Evolutionary conservation across 352 stramenopile genomes (phyloP), one percentile per base, ranked within the genome.

Genomic region (Phytophthora podocarpi): DNA sequence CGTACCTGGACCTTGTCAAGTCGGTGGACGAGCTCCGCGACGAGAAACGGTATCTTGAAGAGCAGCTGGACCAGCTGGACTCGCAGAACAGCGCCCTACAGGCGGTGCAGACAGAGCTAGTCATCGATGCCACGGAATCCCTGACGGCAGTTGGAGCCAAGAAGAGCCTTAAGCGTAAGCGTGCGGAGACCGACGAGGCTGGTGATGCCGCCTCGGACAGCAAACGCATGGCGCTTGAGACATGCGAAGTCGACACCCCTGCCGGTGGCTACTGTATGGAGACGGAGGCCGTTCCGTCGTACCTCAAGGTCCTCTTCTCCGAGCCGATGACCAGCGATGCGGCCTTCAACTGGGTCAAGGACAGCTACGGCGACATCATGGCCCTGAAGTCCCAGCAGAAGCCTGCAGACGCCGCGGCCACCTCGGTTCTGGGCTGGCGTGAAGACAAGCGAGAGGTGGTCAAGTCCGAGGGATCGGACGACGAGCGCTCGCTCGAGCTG

Each of bases 281-380:
- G 56, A 80, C 67, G 24, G 71, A 80, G 31, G 24, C 55, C n/a
- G 53, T 80, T 32, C 71, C 71, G 26, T 60, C 67, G 12, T 80
- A 74, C 46, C 67, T 80, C 36, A 64, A 69, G 9, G 63, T 70
- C 39, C 64, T 80, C 11, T 80, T 80, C 56, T 43, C 63, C 5
- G 48, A 66, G 36, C 71, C 67, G 16, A 64, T 80, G 63, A 70
- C 63, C 4, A 74, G 54, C 47, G 67, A 71, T 36, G 52, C 59
- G 11, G 71, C 71, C 11, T 80, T 80, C 40, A 73, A 80, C 63
- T 80, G 71, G 71, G 71, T 80, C 50, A 80, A 80, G 52, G 66
- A 80, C 40, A 76, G 71, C 64, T 80, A 80, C 52, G 37, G 54
- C 2, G 71, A 80, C 47, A 80, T 80, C 24, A 80, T 80, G 71